Evolutionary conservation across 2,329 filamentous ascomycete species (phyloP), one percentile per base, ranked within the genome.

Genomic region (Aspergillus ochraceoroseus): DNA sequence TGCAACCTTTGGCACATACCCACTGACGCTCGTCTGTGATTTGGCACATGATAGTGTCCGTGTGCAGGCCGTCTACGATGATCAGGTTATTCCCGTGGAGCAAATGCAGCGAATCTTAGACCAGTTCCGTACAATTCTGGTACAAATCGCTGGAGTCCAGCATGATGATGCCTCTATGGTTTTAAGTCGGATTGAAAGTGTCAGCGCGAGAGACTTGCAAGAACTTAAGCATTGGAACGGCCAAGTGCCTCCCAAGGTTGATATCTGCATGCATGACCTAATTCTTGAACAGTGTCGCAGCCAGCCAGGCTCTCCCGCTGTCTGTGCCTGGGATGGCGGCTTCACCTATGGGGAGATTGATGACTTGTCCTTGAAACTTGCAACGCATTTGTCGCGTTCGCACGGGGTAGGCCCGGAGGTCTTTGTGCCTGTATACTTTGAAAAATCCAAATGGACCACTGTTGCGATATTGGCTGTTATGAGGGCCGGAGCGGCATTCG

Each of bases 261-360:
- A 27, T 5, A 6, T 7, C 3, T 36, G 33, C 15, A 18, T 29
- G 3, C 23, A 36, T 13, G 23, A 36, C 7, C 7, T 36, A 11
- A 20, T 36, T 11, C 25, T 5, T 5, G n/a, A 29, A 12, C 23
- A 20, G 14, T 5, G 5, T 12, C 3, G 6, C 2, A 7, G 9
- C 7, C 23, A 18, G 7, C 33, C 23, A 6, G 13, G 29, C 4
- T 14, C 23, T 14, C 13, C 14, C 5, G 33, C 33, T 6, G 8
- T 36, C 11, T 28, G 25, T 28, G 33, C 33, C 3, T 36, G 33
- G 33, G 33, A 36, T 13, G 25, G 33, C 5, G 15, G 13, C 15
- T 18, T 28, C 2, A 27, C 33, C 3, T 36, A 36, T 12, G 9
- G 15, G 17, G n/a, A 38, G 25, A 11, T 38, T 11, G 35, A 30